phyloP scores from a whole-genome alignment of 306 rosid genomes.

The Albizia julibrissin region DNA sequence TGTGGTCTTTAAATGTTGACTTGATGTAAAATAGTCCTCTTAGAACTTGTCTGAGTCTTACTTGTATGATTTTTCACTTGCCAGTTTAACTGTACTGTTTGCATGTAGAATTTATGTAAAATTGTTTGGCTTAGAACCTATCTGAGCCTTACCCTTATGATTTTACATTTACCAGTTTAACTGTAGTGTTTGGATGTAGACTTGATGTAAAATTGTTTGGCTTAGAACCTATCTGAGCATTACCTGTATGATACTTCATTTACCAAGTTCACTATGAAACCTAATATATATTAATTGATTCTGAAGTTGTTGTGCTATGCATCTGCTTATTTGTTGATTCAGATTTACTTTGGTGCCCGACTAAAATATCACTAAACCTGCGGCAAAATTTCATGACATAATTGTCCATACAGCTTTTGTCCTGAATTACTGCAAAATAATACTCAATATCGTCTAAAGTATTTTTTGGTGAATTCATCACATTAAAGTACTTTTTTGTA shows the following conservation, averaged over 20 bases:
- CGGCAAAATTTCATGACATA: neutral
- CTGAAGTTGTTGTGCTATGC: neutral
- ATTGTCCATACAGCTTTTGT: neutral
- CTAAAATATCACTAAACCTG: neutral
- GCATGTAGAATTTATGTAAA: neutral
- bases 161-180: neutral
- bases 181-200: neutral
- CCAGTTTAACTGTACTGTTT: neutral
- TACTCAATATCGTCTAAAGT: too few relatives aligned
- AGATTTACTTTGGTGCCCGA: neutral
- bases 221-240: slow-evolving; percentile 1
- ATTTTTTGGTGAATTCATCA: too few relatives aligned
- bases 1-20: neutral
- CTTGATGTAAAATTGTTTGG: neutral
- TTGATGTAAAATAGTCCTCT: neutral
- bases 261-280: neutral
- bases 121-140: neutral
- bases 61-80: neutral
- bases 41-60: neutral
- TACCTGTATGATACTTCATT: neutral
- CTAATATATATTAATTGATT: neutral
- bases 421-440: neutral
- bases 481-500: too few relatives aligned
- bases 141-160: neutral
- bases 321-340: neutral